Percentiles rank a stretch among this genome's conserved stretches.
These are phyloP conservation scores for Chenopodium berlandieri DNA, from an alignment of 148 eudicot genomes.

Conservation along the genomic window DNA sequence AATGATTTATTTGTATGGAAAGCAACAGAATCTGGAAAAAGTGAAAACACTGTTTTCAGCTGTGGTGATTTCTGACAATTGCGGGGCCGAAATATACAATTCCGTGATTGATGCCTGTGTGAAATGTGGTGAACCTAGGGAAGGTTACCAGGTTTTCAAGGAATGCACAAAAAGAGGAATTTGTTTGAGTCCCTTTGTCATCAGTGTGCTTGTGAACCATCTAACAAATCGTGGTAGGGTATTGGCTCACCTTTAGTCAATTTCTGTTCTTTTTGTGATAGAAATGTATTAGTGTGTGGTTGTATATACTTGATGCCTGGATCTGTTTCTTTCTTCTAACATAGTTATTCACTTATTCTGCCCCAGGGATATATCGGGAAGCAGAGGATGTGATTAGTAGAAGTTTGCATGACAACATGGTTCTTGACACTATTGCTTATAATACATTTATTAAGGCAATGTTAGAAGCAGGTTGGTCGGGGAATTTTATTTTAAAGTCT, in stretches of 20 bases:
- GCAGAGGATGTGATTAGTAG: conserved; percentile 57
- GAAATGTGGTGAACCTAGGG: conserved; percentile 47
- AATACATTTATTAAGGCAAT: conserved; percentile 85
- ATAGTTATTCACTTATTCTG: background rate
- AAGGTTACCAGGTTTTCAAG: conserved; percentile 58
- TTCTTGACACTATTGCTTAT: conserved; percentile 83
- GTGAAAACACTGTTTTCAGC: conserved; percentile 46
- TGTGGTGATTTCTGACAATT: conserved; percentile 31
- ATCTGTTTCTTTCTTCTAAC: conserved; percentile 2
- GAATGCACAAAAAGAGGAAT: conserved; percentile 44
- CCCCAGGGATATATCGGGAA: conserved; percentile 60
- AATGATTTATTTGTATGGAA: conserved; percentile 60
- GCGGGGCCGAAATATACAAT: conserved; percentile 40
- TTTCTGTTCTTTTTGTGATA: background rate
- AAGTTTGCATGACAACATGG: conserved; percentile 44
- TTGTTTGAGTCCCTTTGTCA: conserved; percentile 55
- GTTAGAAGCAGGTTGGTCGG: conserved; percentile 74
- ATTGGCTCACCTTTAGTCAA: background rate
- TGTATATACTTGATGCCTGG: background rate
- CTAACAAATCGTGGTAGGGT: conserved; percentile 56
- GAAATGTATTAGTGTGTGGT: background rate
- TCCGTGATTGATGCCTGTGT: conserved; percentile 58
- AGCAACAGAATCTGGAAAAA: conserved; percentile 46
- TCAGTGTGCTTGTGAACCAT: conserved; percentile 76
- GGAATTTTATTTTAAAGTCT: background rate